Evolutionary conservation across 805 yeast species (phyloP).

Genomic region (Candida morakotiae): DNA sequence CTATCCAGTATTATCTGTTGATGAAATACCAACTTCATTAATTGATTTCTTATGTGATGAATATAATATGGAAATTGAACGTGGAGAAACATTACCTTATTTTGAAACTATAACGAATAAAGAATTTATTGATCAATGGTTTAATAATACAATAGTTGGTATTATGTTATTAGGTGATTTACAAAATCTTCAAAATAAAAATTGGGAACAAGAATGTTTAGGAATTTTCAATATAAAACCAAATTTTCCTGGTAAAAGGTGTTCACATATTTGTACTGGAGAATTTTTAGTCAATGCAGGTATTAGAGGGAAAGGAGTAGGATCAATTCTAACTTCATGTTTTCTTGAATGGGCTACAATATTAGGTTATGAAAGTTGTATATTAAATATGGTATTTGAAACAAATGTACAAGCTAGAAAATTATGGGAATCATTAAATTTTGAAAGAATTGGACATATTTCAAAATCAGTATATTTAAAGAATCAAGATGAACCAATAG

Average conservation of each 20-base stretch:
- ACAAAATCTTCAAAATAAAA: constrained; percentile 44
- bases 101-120: constrained; percentile 75
- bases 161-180: constrained; percentile 75
- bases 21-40: constrained; percentile 72
- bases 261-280: constrained; percentile 90
- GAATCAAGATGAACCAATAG: constrained; percentile 81
- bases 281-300: constrained; percentile 89
- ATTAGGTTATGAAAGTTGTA: constrained; percentile 79
- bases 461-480: constrained; percentile 86
- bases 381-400: constrained; percentile 84
- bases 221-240: constrained; percentile 86
- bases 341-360: constrained; percentile 88
- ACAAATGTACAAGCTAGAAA: constrained; percentile 79
- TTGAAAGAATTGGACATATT: constrained; percentile 73
- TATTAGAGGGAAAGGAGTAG: constrained; percentile 88
- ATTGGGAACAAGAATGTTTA: constrained; percentile 90
- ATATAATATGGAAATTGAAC: constrained; percentile 84
- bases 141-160: constrained; percentile 70
- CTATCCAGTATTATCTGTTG: constrained; percentile 70
- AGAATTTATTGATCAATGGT: constrained; percentile 84
- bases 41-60: constrained; percentile 84
- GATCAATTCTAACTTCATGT: constrained; percentile 78
- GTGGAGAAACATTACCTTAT: constrained; percentile 85
- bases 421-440: constrained; percentile 72
- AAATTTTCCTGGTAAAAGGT: constrained; percentile 82